Base-by-base conservation (phyloP, 805 yeast genomes). In the Metschnikowia kofuensis region DNA sequence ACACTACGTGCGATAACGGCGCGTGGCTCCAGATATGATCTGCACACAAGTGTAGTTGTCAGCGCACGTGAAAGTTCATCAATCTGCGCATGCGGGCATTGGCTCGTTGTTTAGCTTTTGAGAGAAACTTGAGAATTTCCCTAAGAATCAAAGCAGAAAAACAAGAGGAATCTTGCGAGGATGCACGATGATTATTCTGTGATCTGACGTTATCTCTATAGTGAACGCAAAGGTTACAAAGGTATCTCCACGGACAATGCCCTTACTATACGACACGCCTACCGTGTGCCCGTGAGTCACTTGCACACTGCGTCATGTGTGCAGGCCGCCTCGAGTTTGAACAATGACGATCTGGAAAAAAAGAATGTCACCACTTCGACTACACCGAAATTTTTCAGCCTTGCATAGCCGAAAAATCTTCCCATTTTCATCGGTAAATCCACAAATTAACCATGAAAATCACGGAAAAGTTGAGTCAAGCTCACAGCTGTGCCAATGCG, bases 401-500 rank as follows among this genome's bases (percentile, higher is more conserved):
- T 21, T 21, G 21, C 21, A 21, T 4, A 21, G 21, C 21, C 21
- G 21, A 2, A 21, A 4, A 3, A 21, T 21, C 21, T 21, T 21
- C 4, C 21, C 21, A 21, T 21, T 21, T 21, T 21, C 21, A 21
- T 21, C 2, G 4, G 4, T 21, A 21, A 21, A 21, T 21, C 21
- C 34, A 3, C 3, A 13, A 2, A 13, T 39, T 12, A 6, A 35
- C 26, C 40, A 73, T 73, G 78, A 72, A 64, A 59, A 73, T 73
- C 38, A 62, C 76, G 11, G 72, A 72, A 37, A 73, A 73, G 57
- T 62, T 73, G 49, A 56, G 62, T 35, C 77, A 70, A 60, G 77
- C 76, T n/a, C 76, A 73, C 47, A 56, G 67, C 26, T 15, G 51
- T 29, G 59, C 70, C 35, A 64, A 62, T 41, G 70, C 77, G 15